Evolutionary conservation across 352 stramenopile genomes (phyloP), one percentile per base, ranked within the genome.

Genomic region (Pythium monospermum): DNA sequence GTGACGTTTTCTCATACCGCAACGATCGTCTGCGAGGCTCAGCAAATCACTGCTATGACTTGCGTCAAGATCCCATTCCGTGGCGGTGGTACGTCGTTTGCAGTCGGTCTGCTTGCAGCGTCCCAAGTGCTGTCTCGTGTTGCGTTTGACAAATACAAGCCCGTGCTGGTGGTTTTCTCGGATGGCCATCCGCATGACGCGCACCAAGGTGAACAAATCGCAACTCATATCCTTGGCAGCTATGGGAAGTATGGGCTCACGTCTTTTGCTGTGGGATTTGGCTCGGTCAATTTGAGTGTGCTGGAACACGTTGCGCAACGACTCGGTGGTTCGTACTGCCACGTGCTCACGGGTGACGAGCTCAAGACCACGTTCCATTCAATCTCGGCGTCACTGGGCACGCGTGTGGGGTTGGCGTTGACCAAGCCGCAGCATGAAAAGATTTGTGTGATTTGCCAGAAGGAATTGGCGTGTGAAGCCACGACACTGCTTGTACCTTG

Each of bases 131-230:
- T 94, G 11, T 94, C 83, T 6, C 71, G 83, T 44, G 66, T 74
- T 22, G 64, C 72, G 18, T 82, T 84, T 40, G 67, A 76, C 15
- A 44, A 31, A 12, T 88, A 85, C 64, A 76, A 82, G 53, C 80
- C 83, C 7, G 69, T 78, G 3, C 18, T 94, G 2, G 61, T 94
- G 15, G 91, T 94, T 40, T 91, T 94, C 49, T 87, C 78, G 12
- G 79, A 93, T 38, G 83, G 79, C 0, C 69, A 85, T 5, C 82
- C 82, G 2, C 45, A 28, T 10, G 73, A 88, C 40, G 53, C 62
- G 0, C 4, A 49, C 12, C 54, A 71, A 22, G 78, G 79, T 4
- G 74, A 85, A 31, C 52, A 71, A 23, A 28, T 91, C n/a, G 79
- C 73, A 1, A 49, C 35, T 2, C 70, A 91, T 27, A 81, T 93